Evolutionary conservation across 106 monocot species (phyloP), one percentile per base, ranked within the genome.

Genomic region (Acorus gramineus): DNA sequence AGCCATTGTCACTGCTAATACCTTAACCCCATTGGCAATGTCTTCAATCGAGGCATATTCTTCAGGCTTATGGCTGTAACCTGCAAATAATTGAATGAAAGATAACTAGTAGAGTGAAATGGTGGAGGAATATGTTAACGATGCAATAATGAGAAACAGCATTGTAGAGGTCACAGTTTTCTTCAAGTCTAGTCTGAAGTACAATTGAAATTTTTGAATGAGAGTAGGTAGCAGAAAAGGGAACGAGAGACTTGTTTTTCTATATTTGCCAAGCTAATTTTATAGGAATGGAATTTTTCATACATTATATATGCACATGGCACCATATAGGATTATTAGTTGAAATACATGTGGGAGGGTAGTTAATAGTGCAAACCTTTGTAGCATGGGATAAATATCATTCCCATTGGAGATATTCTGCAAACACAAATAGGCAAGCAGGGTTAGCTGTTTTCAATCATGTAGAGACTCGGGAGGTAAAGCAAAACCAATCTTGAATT

Each of bases 301-400:
- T 28, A 28, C 1, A 28, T 28, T 28, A 28, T n/a, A n/a, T n/a
- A n/a, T 28, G 28, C 28, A 28, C 28, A 28, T 28, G 28, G 28
- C 28, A 28, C 1, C 1, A 28, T 28, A 28, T 28, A 28, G 28
- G 28, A 28, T 28, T 1, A 28, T 28, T 28, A 28, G 28, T 28
- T 28, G 28, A 28, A 28, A 28, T 0, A 0, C 0, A 1, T 28
- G 28, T 28, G 28, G 0, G 28, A 28, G 28, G 28, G 14, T 12
- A 8, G 14, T 50, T 4, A 56, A 43, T 3, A 8, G 58, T 64
- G 43, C 73, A 68, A 47, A 93, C 89, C 93, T 93, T 86, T 93
- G 75, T 84, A 89, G 79, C 93, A 89, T 9, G 93, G 89, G 69
- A 93, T 93, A 69, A 93, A 93, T 57, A 93, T 86, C 93, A 93